Evolutionary conservation across 352 stramenopile species (phyloP), one percentile per base, ranked within the genome.

Genomic region (Pythium dissotocum): DNA sequence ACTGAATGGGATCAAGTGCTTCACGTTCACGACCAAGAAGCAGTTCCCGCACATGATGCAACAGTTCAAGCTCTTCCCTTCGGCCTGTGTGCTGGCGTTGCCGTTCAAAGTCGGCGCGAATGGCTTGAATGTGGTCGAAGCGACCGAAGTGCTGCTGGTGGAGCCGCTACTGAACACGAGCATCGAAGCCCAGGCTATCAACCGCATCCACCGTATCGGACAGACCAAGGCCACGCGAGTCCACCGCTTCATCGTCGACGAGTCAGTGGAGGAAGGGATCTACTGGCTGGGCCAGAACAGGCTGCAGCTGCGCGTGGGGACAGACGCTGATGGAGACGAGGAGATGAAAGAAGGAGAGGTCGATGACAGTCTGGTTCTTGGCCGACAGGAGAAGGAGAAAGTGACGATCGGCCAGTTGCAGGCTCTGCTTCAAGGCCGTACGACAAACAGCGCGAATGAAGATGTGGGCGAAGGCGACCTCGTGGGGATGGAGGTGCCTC

Each of bases 41-140:
- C 71, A 76, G 42, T 80, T 91, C 36, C 73, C 72, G 1, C 73
- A 65, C 4, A 67, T 80, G 36, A 42, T 91, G 42, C 51, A 75
- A n/a, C 62, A 81, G 18, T 94, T 94, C 61, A 85, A 90, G 59
- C 55, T 64, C 1, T 81, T 70, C 46, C 62, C 75, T 18, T 71
- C 75, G 1, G 77, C 82, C 6, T 89, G 82, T 64, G 82, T 92
- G 52, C 75, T 97, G 7, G 79, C 84, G 26, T 48, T 97, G 52
- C 85, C 85, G 12, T 91, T 97, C 40, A 96, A 96, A 71, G 78
- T 96, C 33, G 93, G 89, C 26, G 91, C 90, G 2, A 96, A 97
- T 64, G 93, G 94, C 9, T 76, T 98, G n/a, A 98, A 96, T 61
- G 73, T 98, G 2, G 77, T 97, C 7, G 90, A 98, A 52, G 92